These are phyloP conservation scores for Chrysoporthe deuterocubensis DNA, from an alignment of 2,329 filamentous ascomycete species.

Conservation along the genomic window DNA sequence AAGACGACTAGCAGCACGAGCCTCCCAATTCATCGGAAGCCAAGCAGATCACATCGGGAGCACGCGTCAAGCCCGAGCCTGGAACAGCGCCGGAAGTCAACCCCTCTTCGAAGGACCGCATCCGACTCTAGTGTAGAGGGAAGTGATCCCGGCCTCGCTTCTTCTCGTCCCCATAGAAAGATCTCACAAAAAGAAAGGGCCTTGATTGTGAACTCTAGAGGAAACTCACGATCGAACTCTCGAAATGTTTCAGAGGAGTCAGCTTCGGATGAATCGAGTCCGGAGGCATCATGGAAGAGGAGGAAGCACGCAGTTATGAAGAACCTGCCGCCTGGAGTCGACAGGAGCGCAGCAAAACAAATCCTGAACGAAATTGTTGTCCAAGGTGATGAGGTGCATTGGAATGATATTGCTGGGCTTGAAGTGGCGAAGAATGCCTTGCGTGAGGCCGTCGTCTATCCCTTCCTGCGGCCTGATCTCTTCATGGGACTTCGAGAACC, in stretches of 20 bases:
- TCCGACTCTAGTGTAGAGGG: constrained; percentile 26
- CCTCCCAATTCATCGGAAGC: constrained; percentile 29
- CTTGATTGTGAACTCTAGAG: constrained; percentile 3
- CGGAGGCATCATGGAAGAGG: constrained; percentile 61
- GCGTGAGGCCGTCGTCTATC: constrained; percentile 96
- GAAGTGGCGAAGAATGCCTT: constrained; percentile 89
- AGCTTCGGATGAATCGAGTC: constrained; percentile 44
- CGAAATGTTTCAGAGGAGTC: constrained; percentile 40
- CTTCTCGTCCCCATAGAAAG: constrained; percentile 20
- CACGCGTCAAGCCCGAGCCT: constrained; percentile 14
- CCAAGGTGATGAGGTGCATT: constrained; percentile 91
- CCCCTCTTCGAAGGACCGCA: constrained; percentile 20
- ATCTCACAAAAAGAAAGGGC: constrained; percentile 24
- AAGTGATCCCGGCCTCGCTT: constrained; percentile 20
- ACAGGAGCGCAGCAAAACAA: constrained; percentile 81
- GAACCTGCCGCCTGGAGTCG: constrained; percentile 79
- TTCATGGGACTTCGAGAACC: constrained; percentile 96
- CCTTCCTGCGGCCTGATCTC: constrained; percentile 90
- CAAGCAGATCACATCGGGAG: constrained; percentile 22
- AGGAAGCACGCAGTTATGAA: constrained; percentile 71
- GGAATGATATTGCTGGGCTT: constrained; percentile 90
- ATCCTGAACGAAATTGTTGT: constrained; percentile 97
- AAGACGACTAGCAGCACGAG: constrained; percentile 34
- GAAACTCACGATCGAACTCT: constrained; percentile 23
- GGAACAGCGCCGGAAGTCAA: constrained; percentile 19